phyloP scores from a whole-genome alignment of 345 rosid species.

The Gossypium arboreum region DNA sequence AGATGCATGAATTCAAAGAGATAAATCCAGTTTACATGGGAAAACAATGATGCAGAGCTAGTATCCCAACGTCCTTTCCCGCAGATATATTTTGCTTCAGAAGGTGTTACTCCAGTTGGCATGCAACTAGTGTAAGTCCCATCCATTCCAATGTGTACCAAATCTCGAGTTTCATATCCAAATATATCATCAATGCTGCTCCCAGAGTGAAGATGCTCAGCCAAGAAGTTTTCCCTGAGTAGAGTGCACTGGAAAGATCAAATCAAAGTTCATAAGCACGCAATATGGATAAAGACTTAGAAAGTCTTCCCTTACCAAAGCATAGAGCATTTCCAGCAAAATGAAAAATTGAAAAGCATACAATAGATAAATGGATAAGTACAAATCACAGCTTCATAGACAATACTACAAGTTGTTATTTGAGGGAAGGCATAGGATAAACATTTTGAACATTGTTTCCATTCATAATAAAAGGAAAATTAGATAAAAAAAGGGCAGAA shows the following conservation, averaged over 20 bases:
- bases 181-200: constrained; percentile 22
- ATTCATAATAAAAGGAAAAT: not conserved
- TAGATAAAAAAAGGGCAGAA: not conserved
- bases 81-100: constrained; percentile 29
- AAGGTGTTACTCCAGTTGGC: constrained; percentile 15
- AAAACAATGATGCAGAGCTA: constrained; percentile 25
- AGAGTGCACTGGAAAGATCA: constrained; percentile 90
- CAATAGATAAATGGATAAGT: not conserved
- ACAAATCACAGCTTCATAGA: not conserved
- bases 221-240: constrained; percentile 74
- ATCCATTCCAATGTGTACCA: constrained; percentile 21
- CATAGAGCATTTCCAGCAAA: not conserved
- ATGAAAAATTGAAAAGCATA: not conserved
- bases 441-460: not conserved
- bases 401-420: not conserved
- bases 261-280: constrained; percentile 77
- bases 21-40: constrained; percentile 54
- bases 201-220: constrained; percentile 38
- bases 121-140: constrained; percentile 16
- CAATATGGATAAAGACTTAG: constrained; percentile 6
- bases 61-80: constrained; percentile 23
- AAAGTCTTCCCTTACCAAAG: not conserved
- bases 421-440: not conserved
- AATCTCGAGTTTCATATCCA: constrained; percentile 28
- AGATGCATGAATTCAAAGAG: constrained; percentile 49